phyloP scores from a whole-genome alignment of 1,284 basidiomycete species.

The Leccinum glutinopallens region DNA sequence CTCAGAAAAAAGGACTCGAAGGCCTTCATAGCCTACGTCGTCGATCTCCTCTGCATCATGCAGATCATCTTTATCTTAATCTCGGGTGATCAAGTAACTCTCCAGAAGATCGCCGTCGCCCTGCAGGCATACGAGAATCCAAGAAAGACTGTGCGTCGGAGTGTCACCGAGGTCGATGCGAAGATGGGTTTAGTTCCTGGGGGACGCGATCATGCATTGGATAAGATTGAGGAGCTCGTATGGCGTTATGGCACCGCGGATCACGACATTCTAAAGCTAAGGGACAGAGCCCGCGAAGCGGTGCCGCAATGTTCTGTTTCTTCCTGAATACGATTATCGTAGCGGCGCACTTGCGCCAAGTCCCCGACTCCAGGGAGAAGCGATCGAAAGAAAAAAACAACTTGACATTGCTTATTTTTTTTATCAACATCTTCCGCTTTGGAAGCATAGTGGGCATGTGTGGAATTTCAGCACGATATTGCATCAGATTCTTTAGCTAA shows the following conservation, averaged over 20 bases:
- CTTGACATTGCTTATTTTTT: no score
- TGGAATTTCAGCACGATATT: no score
- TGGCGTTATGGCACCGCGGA: conserved; percentile 19
- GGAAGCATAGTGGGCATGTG: no score
- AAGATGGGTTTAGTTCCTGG: neutral
- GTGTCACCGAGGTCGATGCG: conserved; percentile 1
- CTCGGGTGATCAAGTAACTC: neutral
- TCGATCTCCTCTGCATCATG: conserved; percentile 30
- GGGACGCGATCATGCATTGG: conserved; percentile 13
- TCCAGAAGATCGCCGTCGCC: neutral
- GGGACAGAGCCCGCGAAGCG: neutral
- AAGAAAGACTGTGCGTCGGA: neutral
- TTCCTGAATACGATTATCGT: neutral
- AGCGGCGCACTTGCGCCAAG: no score
- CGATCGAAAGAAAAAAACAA: no score
- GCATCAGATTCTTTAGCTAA: no score
- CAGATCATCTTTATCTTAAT: conserved; percentile 24
- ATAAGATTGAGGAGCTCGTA: conserved; percentile 17
- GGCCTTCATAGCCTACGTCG: conserved; percentile 28
- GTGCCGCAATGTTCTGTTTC: neutral
- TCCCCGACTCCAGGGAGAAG: no score
- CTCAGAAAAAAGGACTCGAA: conserved; percentile 16
- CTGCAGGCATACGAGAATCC: conserved; percentile 3
- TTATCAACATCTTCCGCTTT: no score
- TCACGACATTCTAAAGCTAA: neutral